Evolutionary conservation across 257 asterid species (phyloP), one percentile per base, ranked within the genome.

Genomic region (Forsythia suspensa): DNA sequence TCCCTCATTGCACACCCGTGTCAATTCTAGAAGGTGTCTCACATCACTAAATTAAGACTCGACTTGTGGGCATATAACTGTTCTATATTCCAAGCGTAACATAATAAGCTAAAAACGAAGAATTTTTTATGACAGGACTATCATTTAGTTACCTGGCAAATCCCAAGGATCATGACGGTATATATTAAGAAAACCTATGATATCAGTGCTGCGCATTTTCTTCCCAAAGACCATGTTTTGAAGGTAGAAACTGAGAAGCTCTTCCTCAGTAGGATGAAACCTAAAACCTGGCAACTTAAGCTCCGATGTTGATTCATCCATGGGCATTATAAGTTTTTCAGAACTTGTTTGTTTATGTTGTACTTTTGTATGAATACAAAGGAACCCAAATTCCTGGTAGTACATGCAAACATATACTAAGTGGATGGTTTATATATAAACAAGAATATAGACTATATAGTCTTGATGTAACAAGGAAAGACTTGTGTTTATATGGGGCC

Each of bases 121-220:
- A 24, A 24, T 24, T 24, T 24, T 24, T 24, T 24, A 24, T 24
- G 24, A 24, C 24, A 24, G 24, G 24, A 24, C 24, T 24, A 24
- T 24, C 24, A 24, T 24, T 24, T 24, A 24, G 38, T 80, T 85
- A 90, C 98, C 90, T 20, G 98, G 98, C 79, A 93, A 86, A 13
- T 93, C 93, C 69, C 87, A 79, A 55, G 98, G 98, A 71, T 90
- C 89, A 57, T 87, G 63, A 21, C 72, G 87, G 82, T 93, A 91
- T 18, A 93, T 91, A 74, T 93, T 92, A 73, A 93, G 85, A 15
- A 82, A 82, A 10, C 94, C 94, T 72, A 93, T 93, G 79, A 90
- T 79, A 11, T 91, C 88, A 10, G 39, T 24, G 24, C 80, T 84
- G 3, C 86, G 82, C 37, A 84, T 16, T 74, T 83, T 88, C 37